These are phyloP conservation scores for Ogataea nitratoaversa DNA, from an alignment of 805 yeast genomes.

Conservation along the genomic window DNA sequence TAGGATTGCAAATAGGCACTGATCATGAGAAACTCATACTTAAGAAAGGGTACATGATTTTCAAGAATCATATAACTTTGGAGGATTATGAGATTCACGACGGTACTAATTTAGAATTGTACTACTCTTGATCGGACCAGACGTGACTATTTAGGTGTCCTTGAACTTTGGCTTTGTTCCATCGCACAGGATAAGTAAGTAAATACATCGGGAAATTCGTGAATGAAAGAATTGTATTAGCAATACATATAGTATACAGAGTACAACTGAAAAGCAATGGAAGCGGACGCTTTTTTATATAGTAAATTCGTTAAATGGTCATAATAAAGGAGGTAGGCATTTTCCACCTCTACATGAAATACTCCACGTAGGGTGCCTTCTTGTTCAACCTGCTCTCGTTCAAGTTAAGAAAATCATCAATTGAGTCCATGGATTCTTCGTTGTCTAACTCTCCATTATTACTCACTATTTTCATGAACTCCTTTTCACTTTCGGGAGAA, in stretches of 20 bases:
- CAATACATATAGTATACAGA: background rate
- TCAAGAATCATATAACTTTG: slow-evolving; percentile 83
- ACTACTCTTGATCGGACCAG: slow-evolving; percentile 48
- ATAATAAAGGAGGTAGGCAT: too few species aligned
- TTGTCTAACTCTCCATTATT: slow-evolving; percentile 23
- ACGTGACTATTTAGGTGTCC: background rate
- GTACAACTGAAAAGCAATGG: background rate
- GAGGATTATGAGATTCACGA: slow-evolving; percentile 95
- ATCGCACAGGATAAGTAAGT: background rate
- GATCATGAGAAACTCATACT: slow-evolving; percentile 60
- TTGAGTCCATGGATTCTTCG: slow-evolving; percentile 5
- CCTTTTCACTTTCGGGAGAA: slow-evolving; percentile 85
- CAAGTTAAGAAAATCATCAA: slow-evolving; percentile 12
- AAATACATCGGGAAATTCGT: background rate
- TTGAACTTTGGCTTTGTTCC: background rate
- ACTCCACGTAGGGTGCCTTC: slow-evolving; percentile 39
- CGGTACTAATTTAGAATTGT: slow-evolving; percentile 82
- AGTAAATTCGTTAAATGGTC: slow-evolving; percentile 1
- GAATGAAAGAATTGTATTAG: background rate
- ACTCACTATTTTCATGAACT: slow-evolving; percentile 39
- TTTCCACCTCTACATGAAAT: slow-evolving; percentile 29
- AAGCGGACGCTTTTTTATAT: background rate
- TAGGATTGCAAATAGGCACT: slow-evolving; percentile 81
- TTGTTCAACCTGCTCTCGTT: slow-evolving; percentile 21
- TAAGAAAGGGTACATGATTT: slow-evolving; percentile 80